Base-by-base conservation (phyloP, 106 monocot species). In the Gastrodia elata region DNA sequence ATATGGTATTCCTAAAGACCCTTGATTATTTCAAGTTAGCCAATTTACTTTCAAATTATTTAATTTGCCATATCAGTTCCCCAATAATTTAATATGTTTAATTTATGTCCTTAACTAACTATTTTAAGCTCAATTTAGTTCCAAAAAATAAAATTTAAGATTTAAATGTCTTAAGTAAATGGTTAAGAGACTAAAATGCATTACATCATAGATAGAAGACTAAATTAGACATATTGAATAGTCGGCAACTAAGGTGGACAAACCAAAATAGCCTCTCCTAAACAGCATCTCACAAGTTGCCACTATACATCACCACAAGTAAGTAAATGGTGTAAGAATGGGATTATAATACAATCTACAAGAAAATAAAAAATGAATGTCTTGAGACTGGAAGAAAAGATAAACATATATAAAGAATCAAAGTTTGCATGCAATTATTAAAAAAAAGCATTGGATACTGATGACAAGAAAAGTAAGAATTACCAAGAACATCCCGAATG, bases 401-500 rank as follows among this genome's bases (percentile, higher is more conserved):
- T 11, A 65, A 65, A 35, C 15, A 65, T 65, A 65, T 35, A 65
- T 0, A 35, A 8, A 9, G 37, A 37, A 15, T 5, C 18, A 2
- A 67, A 7, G 67, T 38, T 67, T 33, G 13, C 61, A 61, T 30
- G n/a, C 30, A 61, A 61, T 13, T 61, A 61, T 2, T 32, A 61
- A 61, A 61, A 20, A 37, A 37, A 38, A 33, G 34, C 65, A 65
- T 14, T 34, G 57, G 57, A 65, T 34, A 14, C 16, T 6, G 38
- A n/a, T 13, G 20, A 67, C 33, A 65, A 38, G 34, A 67, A 67
- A 36, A 37, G 26, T 61, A 26, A 69, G 69, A 69, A 25, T 80
- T 79, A 89, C 95, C 80, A 73, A 92, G 83, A 78, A 85, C 84
- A 61, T 86, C 84, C 64, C 61, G 74, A 64, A 92, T 92, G 39